phyloP scores from a whole-genome alignment of 1,139 yeast genomes.

The Yamadazyma dendronema region DNA sequence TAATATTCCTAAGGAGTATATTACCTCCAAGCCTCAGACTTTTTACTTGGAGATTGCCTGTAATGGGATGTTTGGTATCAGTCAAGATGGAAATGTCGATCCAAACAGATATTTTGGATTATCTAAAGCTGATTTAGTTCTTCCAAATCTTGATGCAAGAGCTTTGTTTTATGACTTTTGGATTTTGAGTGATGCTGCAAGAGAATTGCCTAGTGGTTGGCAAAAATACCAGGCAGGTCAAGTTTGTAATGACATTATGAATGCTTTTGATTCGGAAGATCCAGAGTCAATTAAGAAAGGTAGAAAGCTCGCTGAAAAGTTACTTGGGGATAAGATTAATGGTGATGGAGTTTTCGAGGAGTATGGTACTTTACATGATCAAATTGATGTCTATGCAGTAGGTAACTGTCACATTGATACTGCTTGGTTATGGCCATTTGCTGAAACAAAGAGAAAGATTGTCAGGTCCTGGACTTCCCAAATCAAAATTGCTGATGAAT shows the following conservation, averaged over 20 bases:
- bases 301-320: constrained; percentile 62
- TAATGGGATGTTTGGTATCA: constrained; percentile 92
- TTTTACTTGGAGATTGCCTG: constrained; percentile 90
- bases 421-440: constrained; percentile 98
- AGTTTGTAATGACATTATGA: constrained; percentile 76
- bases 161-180: constrained; percentile 78
- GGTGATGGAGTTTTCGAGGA: constrained; percentile 57
- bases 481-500: constrained; percentile 75
- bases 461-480: constrained; percentile 97
- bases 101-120: constrained; percentile 70
- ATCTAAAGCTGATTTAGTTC: constrained; percentile 69
- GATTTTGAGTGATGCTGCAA: constrained; percentile 87
- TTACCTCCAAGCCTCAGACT: constrained; percentile 37
- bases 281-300: constrained; percentile 52
- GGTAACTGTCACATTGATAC: constrained; percentile 98
- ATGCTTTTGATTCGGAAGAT: constrained; percentile 66
- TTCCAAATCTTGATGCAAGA: constrained; percentile 80
- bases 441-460: constrained; percentile 87
- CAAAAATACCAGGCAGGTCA: constrained; percentile 84
- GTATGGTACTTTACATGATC: constrained; percentile 19
- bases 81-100: constrained; percentile 57
- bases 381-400: constrained; percentile 65
- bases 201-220: constrained; percentile 71
- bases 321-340: constrained; percentile 65
- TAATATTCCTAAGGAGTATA: constrained; percentile 55